Base-by-base conservation (phyloP, 495 filamentous ascomycete genomes). In the Astrothelium macrocarpum region DNA sequence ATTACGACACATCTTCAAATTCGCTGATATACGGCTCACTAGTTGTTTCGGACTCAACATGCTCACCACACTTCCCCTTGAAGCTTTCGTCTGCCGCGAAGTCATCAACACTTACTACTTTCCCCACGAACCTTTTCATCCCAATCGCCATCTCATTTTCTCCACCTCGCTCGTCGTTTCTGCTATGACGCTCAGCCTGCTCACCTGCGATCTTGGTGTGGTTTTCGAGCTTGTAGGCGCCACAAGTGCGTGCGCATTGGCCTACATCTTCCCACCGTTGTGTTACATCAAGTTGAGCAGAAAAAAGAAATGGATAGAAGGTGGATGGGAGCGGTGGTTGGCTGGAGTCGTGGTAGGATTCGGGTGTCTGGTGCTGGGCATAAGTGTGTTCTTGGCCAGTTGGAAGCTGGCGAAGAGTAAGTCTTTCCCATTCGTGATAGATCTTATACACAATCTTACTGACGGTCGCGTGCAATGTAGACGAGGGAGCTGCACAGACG, bases 221-320 rank as follows among this genome's bases (percentile, higher is more conserved):
- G 91, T 98, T 0, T 97, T 98, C 72, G 94, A 98, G 74, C 77
- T 98, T 39, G 91, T 97, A 53, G 94, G 94, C 59, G 93, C 95
- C 9, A 98, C 94, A 20, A 91, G 88, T 71, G 94, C 94, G 7
- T 91, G 91, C 64, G 90, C 91, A 32, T 79, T 98, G 70, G 94
- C 94, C 4, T 98, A 96, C 74, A 96, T 98, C 31, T 78, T 98
- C 62, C 94, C 94, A 68, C 93, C 94, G 23, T 75, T 97, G 11
- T 98, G 94, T 74, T 98, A 92, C 73, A 87, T 97, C 69, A 96
- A 93, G 73, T 79, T 98, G 36, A 93, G 89, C 67, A 90, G 81
- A 25, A 80, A 85, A 70, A 39, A 45, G 25, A 66, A 61, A 23
- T 70, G 68, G 68, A 56, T 20, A 4, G 23, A 56, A 56, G 86